Base-by-base conservation (phyloP, 495 filamentous ascomycete species). In the Talaromyces trachyspermus region DNA sequence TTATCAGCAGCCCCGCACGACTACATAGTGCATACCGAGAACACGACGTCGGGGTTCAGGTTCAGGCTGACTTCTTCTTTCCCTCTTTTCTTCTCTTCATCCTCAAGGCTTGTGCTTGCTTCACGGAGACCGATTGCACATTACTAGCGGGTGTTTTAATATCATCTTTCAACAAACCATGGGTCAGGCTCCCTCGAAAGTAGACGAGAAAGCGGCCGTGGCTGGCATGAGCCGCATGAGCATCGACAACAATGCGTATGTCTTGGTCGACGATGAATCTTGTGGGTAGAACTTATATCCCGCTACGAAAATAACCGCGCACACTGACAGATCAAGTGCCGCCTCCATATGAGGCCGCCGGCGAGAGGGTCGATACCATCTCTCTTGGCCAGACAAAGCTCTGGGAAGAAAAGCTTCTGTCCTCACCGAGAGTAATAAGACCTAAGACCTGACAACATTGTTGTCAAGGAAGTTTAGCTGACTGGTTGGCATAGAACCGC, bases 401-500 rank as follows among this genome's bases (percentile, higher is more conserved):
- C 17, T 62, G 59, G 59, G 49, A 53, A 44, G 48, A 59, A 25
- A 27, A 10, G 26, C 46, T 62, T 11, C 15, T 62, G 27, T 53
- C 49, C 12, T 50, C 54, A 15, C 26, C 47, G 15, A 59, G 58
- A 50, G 59, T 62, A 42, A 9, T 8, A 15, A 44, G 22, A 23
- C 11, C 14, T 22, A 43, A 4, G 15, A 38, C 14, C 30, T 37
- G 25, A 8, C 26, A 15, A 39, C 10, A 11, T 27, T 15, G 12
- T 41, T 18, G 7, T 22, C 2, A 18, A 50, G 22, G 15, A n/a
- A n/a, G n/a, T 23, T 17, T 11, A 32, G 10, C 42, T 37, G 17
- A 30, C 30, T 17, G 27, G 12, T 15, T 15, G 3, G 14, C 9
- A 45, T 45, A 78, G 75, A 80, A 80, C 58, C 75, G 75, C 9